Evolutionary conservation across 2,329 filamentous ascomycete genomes (phyloP).

Genomic region (Colletotrichum chlorophyti): DNA sequence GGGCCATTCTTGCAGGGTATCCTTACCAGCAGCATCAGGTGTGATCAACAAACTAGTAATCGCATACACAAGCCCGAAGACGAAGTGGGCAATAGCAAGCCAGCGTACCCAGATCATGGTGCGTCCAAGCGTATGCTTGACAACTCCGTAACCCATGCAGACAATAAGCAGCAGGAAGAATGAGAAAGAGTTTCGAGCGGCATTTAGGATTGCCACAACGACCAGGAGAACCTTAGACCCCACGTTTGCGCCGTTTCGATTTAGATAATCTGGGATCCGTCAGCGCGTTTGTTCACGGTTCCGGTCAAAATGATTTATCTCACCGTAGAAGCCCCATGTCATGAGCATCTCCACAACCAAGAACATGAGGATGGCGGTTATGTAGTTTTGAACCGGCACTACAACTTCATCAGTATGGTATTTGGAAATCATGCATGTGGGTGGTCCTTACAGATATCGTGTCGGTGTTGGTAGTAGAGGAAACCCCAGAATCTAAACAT

Average conservation of each 20-base stretch:
- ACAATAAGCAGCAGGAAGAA: constrained; percentile 98
- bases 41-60: constrained; percentile 88
- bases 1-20: too few relatives aligned
- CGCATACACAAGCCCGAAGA: constrained; percentile 93
- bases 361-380: constrained; percentile 95
- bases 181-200: constrained; percentile 94
- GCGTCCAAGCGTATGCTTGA: constrained; percentile 88
- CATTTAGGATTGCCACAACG: constrained; percentile 90
- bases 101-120: constrained; percentile 95
- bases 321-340: constrained; percentile 97
- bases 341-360: constrained; percentile 95
- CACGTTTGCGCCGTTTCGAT: constrained; percentile 83
- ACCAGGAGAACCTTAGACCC: constrained; percentile 87
- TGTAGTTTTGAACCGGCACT: constrained; percentile 98
- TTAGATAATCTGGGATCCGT: constrained; percentile 77
- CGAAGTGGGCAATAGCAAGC: constrained; percentile 89
- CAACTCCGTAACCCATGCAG: constrained; percentile 99
- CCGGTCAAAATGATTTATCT: constrained; percentile 30
- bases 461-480: constrained; percentile 91
- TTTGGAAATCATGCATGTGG: not conserved
- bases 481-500: constrained; percentile 82
- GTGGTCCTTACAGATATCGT: constrained; percentile 64
- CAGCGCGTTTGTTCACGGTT: constrained; percentile 35
- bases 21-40: constrained; percentile 80
- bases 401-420: constrained; percentile 3